phyloP scores from a whole-genome alignment of 129 eudicot species.

The Lonicera japonica region DNA sequence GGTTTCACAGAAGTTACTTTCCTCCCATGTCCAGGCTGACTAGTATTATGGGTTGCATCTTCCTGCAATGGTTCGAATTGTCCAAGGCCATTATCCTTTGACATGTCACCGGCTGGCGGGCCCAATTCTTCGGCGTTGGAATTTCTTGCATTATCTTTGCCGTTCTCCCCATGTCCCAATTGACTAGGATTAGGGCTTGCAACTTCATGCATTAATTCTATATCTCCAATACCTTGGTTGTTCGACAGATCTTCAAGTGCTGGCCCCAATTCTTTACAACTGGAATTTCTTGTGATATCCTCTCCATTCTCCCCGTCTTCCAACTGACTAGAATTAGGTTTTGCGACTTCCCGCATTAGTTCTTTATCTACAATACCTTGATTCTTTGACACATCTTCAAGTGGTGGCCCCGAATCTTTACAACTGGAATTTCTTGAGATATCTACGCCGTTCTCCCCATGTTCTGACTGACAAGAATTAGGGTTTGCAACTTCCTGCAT shows the following conservation, averaged over 20 bases:
- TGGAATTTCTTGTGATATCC: neutral
- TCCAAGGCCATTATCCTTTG: too few relatives aligned
- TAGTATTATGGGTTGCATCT: too few relatives aligned
- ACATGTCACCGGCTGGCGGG: too few relatives aligned
- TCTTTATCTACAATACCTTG: constrained; percentile 14
- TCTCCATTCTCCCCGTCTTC: constrained; percentile 8
- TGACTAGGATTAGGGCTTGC: constrained; percentile 11
- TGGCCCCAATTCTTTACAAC: constrained; percentile 8
- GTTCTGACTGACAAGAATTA: constrained; percentile 9
- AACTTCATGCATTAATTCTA: too few relatives aligned
- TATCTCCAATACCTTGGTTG: constrained; percentile 12
- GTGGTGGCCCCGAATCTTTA: neutral
- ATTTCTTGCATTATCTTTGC: too few relatives aligned
- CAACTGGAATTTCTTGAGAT: constrained; percentile 2
- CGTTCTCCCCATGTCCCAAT: constrained; percentile 11
- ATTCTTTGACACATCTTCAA: constrained; percentile 7
- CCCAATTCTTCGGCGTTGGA: too few relatives aligned
- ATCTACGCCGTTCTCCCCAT: constrained; percentile 2
- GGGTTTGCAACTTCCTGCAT: constrained; percentile 12
- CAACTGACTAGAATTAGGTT: constrained; percentile 3
- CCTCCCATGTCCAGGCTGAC: neutral
- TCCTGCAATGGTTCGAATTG: too few relatives aligned
- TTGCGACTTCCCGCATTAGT: constrained; percentile 8
- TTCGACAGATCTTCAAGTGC: constrained; percentile 9
- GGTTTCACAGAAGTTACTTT: constrained; percentile 6